A percentile compares a stretch with the other conserved stretches of the same genome.
phyloP scores from a whole-genome alignment of 108 stramenopile genomes.

The Cyclotella sp. region DNA sequence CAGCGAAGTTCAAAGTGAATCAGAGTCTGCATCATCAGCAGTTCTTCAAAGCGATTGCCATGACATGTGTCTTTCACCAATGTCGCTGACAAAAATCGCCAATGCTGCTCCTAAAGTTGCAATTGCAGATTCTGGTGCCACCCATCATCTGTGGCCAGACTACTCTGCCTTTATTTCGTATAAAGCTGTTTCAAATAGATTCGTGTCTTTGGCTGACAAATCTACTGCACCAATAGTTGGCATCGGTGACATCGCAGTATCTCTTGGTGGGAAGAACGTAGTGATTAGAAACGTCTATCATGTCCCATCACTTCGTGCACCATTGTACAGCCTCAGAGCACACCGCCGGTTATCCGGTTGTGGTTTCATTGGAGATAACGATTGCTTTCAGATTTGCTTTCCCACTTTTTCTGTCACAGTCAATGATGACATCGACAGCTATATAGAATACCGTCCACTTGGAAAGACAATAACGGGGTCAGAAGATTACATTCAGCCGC shows the following conservation, averaged over 20 bases:
- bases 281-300: conserved; percentile 11
- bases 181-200: not conserved
- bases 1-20: not conserved
- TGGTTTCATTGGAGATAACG: conserved; percentile 6
- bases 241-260: not conserved
- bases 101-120: not conserved
- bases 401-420: not conserved
- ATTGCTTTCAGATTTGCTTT: not conserved
- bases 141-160: conserved; percentile 7
- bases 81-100: not conserved
- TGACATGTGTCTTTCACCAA: not conserved
- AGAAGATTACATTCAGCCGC: not conserved
- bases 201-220: conserved; percentile 10
- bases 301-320: conserved; percentile 10
- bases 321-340: conserved; percentile 16
- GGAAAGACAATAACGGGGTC: not conserved
- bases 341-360: conserved; percentile 8
- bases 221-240: conserved; percentile 9
- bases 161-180: conserved; percentile 16
- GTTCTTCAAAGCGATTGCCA: not conserved
- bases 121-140: conserved; percentile 12
- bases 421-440: not conserved
- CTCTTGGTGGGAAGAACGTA: conserved; percentile 5
- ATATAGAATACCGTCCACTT: not conserved
- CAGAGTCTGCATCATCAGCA: not conserved